Base-by-base conservation (phyloP, 1,284 basidiomycete genomes). In the Ganoderma lucidum region DNA sequence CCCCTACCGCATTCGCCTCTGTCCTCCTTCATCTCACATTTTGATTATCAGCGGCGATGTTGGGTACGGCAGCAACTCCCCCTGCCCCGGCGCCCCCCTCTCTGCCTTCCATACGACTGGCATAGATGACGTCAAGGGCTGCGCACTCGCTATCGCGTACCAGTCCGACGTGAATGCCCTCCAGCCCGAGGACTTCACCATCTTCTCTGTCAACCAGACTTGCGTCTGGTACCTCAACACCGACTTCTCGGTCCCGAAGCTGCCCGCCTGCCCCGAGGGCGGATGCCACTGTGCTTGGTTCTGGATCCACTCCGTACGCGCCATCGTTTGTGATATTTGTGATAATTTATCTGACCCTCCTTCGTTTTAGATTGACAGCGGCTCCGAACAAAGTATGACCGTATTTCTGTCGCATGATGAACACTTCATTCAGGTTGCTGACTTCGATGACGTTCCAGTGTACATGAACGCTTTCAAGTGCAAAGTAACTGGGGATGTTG, bases 401-500 rank as follows among this genome's bases (percentile, higher is more conserved):
- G 15, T n/a, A n/a, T 6, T 61, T 39, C 8, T 1, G 12, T 3
- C 1, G 12, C 28, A 42, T 69, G 15, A 19, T 42, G 41, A 35
- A 56, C 6, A 5, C 32, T 8, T 14, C 55, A 23, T 15, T 17
- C 4, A 19, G n/a, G 2, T 23, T 23, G 42, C 41, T 51, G 12
- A 41, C 41, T 19, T 12, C 10, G 32, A 2, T 44, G 12, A 2
- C n/a, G 14, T 39, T 53, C 19, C 62, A 89, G 88, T 87, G 73
- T 94, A 92, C 81, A 92, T 93, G 89, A 91, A 86, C 63, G 88
- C 88, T 32, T 94, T 93, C 85, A 87, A 88, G 73, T 94, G 93
- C 82, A 85, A 87, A 61, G 81, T 94, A 58, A 87, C 88, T 1
- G 84, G 85, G 59, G 81, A 88, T 0, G 85, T 81, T 6, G 88